phyloP scores from a whole-genome alignment of 2,329 filamentous ascomycete genomes.

The Trichoderma pleuroti region DNA sequence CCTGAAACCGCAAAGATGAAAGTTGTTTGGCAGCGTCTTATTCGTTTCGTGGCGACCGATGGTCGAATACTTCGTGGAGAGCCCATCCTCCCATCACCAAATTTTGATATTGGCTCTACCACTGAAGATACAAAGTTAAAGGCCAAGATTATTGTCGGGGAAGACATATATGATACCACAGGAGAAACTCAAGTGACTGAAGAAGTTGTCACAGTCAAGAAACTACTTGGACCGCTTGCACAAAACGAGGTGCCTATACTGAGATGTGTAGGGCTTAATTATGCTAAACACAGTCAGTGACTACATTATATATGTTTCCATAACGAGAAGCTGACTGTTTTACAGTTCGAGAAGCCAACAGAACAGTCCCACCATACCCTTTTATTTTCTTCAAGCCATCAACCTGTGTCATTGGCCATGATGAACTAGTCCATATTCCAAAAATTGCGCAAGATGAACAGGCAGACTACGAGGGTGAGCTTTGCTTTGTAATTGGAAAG shows the following conservation, averaged over 20 bases:
- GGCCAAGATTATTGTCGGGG: slow-evolving; percentile 50
- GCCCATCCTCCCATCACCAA: slow-evolving; percentile 42
- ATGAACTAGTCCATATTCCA: slow-evolving; percentile 41
- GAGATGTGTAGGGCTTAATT: slow-evolving; percentile 58
- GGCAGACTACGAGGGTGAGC: slow-evolving; percentile 48
- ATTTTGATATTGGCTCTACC: slow-evolving; percentile 44
- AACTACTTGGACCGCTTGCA: slow-evolving; percentile 50
- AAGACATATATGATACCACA: slow-evolving; percentile 46
- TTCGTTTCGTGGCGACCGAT: slow-evolving; percentile 52
- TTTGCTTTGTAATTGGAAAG: slow-evolving; percentile 46
- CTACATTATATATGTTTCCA: neutral
- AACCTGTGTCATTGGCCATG: slow-evolving; percentile 38
- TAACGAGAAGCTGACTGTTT: neutral
- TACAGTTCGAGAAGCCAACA: slow-evolving; percentile 49
- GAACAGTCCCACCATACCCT: slow-evolving; percentile 47
- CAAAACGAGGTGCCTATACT: slow-evolving; percentile 52
- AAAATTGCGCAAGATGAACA: slow-evolving; percentile 46
- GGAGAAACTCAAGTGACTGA: slow-evolving; percentile 49
- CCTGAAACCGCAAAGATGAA: slow-evolving; percentile 25
- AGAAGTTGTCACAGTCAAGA: slow-evolving; percentile 51
- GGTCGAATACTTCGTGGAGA: slow-evolving; percentile 50
- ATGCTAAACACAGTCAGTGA: slow-evolving; percentile 50
- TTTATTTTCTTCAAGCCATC: slow-evolving; percentile 50
- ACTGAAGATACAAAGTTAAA: slow-evolving; percentile 46
- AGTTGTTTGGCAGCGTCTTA: slow-evolving; percentile 48